These are phyloP conservation scores for Arxiozyma bovina DNA, from an alignment of 1,139 yeast genomes.

Conservation along the genomic window DNA sequence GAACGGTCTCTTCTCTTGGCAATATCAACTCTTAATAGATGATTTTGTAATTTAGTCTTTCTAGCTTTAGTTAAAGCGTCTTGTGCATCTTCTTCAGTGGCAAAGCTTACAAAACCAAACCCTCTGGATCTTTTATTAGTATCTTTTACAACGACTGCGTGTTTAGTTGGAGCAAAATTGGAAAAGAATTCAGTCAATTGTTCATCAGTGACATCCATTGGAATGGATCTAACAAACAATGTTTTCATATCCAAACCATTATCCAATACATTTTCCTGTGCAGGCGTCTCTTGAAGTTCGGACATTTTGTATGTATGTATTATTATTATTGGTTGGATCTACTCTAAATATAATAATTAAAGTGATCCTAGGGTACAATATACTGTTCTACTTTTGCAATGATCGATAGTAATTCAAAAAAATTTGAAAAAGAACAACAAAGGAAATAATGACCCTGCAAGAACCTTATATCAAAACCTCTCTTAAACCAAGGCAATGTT, in stretches of 20 bases:
- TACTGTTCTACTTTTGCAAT: background rate
- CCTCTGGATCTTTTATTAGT: slow-evolving; percentile 69
- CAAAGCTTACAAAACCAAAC: slow-evolving; percentile 91
- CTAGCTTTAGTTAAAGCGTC: slow-evolving; percentile 65
- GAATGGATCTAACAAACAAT: slow-evolving; percentile 76
- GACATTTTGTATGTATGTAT: slow-evolving; percentile 3
- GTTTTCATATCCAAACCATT: slow-evolving; percentile 43
- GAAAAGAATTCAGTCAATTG: slow-evolving; percentile 78
- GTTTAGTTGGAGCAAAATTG: slow-evolving; percentile 88
- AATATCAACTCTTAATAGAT: slow-evolving; percentile 66
- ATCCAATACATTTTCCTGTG: slow-evolving; percentile 8
- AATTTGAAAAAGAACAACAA: too few species aligned
- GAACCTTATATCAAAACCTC: background rate
- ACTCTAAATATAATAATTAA: background rate
- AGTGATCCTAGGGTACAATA: background rate
- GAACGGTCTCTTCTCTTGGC: slow-evolving; percentile 86
- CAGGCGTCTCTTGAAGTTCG: slow-evolving; percentile 1
- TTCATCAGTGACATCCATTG: slow-evolving; percentile 71
- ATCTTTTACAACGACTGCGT: slow-evolving; percentile 86
- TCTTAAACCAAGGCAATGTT: background rate
- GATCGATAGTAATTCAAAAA: background rate
- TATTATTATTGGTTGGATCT: background rate
- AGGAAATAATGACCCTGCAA: too few species aligned
- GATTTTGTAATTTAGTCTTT: slow-evolving; percentile 56
- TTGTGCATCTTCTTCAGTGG: slow-evolving; percentile 74